Evolutionary conservation across 2,329 filamentous ascomycete genomes (phyloP).

Genomic region (Moelleriella libera): DNA sequence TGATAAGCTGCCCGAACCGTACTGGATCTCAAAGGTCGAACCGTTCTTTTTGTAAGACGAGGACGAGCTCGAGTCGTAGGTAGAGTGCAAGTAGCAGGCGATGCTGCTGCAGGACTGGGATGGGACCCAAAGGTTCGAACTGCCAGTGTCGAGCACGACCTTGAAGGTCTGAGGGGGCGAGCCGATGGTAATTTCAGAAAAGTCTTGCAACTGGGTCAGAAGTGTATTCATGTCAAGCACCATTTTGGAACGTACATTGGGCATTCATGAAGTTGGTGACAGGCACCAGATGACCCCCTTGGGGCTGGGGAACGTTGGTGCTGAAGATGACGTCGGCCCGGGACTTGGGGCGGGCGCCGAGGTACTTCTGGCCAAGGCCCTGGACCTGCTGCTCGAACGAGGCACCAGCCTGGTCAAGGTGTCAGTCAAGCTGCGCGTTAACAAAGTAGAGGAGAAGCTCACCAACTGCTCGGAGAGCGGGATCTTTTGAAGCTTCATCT

Average conservation of each 20-base stretch:
- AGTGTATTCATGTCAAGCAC: background rate
- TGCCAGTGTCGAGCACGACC: conserved; percentile 95
- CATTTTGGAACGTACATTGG: conserved; percentile 57
- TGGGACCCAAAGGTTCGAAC: conserved; percentile 98
- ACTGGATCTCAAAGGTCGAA: conserved; percentile 79
- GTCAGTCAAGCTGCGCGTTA: conserved; percentile 1
- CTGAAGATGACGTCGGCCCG: conserved; percentile 71
- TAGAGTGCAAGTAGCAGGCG: conserved; percentile 92
- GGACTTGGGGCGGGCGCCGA: conserved; percentile 57
- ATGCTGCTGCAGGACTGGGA: conserved; percentile 84
- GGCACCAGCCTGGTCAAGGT: conserved; percentile 45
- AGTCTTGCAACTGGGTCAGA: conserved; percentile 44
- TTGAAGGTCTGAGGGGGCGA: conserved; percentile 92
- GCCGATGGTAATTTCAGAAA: conserved; percentile 89
- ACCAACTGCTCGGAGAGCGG: conserved; percentile 86
- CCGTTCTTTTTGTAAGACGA: conserved; percentile 92
- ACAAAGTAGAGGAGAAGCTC: conserved; percentile 19
- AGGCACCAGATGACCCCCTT: conserved; percentile 65
- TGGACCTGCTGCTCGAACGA: conserved; percentile 72
- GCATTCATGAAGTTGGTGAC: conserved; percentile 98
- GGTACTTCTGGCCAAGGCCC: conserved; percentile 88
- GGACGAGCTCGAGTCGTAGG: conserved; percentile 85
- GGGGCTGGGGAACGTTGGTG: conserved; percentile 50
- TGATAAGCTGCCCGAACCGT: conserved; percentile 86
- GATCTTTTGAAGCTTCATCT: conserved; percentile 96